These are phyloP conservation scores for Fusarium circinatum DNA, from an alignment of 2,329 filamentous ascomycete genomes.

Conservation along the genomic window DNA sequence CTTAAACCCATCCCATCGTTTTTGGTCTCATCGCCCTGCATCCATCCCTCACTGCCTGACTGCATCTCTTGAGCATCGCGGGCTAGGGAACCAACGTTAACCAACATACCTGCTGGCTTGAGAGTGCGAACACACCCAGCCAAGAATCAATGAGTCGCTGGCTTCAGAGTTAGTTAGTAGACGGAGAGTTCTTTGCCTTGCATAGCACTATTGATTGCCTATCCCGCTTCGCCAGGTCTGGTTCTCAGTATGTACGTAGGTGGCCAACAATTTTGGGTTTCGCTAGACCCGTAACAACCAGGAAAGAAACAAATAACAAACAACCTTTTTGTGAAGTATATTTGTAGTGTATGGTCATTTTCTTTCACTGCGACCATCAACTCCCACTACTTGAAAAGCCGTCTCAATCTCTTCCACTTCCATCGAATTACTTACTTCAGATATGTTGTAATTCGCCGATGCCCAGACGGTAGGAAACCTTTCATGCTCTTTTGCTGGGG, in stretches of 20 bases:
- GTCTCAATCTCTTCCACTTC: constrained; percentile 15
- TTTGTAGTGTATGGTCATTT: constrained; percentile 14
- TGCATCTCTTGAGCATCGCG: constrained; percentile 10
- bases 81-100: constrained; percentile 3
- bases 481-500: background rate
- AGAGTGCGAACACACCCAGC: constrained; percentile 18
- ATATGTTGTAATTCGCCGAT: background rate
- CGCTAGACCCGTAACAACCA: constrained; percentile 12
- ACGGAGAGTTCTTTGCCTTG: constrained; percentile 26
- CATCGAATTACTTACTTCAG: background rate
- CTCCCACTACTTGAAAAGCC: background rate
- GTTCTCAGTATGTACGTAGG: constrained; percentile 1
- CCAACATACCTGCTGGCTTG: constrained; percentile 10
- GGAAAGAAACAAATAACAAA: constrained; percentile 20
- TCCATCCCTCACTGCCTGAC: background rate
- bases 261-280: constrained; percentile 29
- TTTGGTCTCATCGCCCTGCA: constrained; percentile 22
- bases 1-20: constrained; percentile 11
- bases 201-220: constrained; percentile 41
- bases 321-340: background rate
- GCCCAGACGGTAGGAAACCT: background rate
- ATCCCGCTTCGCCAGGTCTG: constrained; percentile 22
- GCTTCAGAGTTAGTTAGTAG: constrained; percentile 23
- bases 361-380: constrained; percentile 12
- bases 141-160: constrained; percentile 14